Evolutionary conservation across 2,329 filamentous ascomycete species (phyloP), one percentile per base, ranked within the genome.

Genomic region (Ambrosiella cleistominuta): DNA sequence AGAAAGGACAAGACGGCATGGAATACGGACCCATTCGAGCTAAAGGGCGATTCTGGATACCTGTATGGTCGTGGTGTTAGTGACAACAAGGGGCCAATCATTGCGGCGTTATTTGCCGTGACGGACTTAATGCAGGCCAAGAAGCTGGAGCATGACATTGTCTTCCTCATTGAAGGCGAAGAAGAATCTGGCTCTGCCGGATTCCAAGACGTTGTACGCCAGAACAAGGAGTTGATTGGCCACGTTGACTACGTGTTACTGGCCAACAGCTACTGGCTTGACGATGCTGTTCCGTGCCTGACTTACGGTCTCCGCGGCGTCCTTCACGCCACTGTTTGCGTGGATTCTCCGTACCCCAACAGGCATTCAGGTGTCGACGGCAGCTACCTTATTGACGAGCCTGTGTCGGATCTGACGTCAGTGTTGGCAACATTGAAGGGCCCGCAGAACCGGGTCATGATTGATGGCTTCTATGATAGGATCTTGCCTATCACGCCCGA

Each of bases 261-360:
- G 42, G 91, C 93, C 19, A 98, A 98, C 73, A 96, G 90, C 70
- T 98, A 98, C 73, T 98, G 93, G 93, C 77, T 98, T 1, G 89
- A 97, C 66, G 91, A 98, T 66, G 85, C 94, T 63, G 89, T 94
- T 1, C 93, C 93, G 0, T 98, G 93, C 67, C 72, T 98, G 59
- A 98, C 93, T 0, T 98, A 98, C 62, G 93, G 93, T 1, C 77
- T 97, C 6, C 82, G 93, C 54, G 93, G 93, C 27, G 91, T 98
- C 35, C 83, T 98, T 19, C 91, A 97, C 68, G 91, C 90, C 4
- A 95, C 88, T 0, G 78, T 97, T 5, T 85, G 89, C 61, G 82
- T 98, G 35, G 85, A 94, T 63, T 94, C 89, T 59, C 81, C 82
- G 56, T 82, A 87, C 62, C 89, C 90, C 0, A 93, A 98, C 69